Evolutionary conservation across 176 grass and related monocot genomes (phyloP).

Genomic region (Oryza meyeriana): DNA sequence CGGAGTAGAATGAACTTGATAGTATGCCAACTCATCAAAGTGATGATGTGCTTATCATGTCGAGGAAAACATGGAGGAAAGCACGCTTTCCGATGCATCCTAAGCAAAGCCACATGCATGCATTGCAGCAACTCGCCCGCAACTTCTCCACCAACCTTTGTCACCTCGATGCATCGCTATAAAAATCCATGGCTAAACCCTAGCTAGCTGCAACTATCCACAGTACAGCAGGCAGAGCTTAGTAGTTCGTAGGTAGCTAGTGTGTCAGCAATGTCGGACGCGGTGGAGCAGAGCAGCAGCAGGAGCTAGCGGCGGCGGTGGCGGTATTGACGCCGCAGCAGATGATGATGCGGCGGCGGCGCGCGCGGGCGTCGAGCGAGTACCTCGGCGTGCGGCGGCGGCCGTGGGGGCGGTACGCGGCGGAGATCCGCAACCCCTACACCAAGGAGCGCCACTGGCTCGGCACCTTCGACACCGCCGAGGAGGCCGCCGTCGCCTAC

Average conservation of each 20-base stretch:
- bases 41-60: slow-evolving; percentile 48
- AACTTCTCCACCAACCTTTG: neutral
- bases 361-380: slow-evolving; percentile 50
- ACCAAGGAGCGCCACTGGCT: slow-evolving; percentile 88
- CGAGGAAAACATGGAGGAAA: slow-evolving; percentile 58
- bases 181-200: neutral
- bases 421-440: slow-evolving; percentile 68
- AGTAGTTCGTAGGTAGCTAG: too few relatives aligned
- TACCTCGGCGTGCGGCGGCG: slow-evolving; percentile 72
- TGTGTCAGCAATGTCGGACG: neutral
- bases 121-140: neutral
- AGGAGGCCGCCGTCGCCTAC: slow-evolving; percentile 68
- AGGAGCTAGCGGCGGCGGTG: neutral
- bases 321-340: neutral
- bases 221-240: neutral
- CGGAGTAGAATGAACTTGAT: neutral
- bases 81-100: slow-evolving; percentile 8
- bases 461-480: slow-evolving; percentile 66
- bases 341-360: slow-evolving; percentile 32
- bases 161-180: neutral
- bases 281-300: neutral
- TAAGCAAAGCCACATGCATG: neutral
- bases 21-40: neutral
- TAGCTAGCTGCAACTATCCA: neutral
- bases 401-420: slow-evolving; percentile 68